Base-by-base conservation (phyloP, 176 grass and related monocot genomes). In the Dendrocalamus sinicus region DNA sequence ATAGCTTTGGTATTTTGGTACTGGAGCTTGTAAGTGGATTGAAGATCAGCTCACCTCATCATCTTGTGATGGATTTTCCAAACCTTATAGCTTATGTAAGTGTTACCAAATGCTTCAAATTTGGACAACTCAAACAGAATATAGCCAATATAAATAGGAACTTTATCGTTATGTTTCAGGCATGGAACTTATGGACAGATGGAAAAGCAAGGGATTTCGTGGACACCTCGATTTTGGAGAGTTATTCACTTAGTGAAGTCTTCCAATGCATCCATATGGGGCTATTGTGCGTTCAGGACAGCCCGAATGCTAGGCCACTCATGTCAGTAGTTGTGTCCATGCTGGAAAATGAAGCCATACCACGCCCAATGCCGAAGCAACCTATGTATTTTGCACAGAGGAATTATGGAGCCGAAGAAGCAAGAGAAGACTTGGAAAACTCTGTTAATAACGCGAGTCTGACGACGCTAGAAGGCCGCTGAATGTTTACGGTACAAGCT, bases 141-240 rank as follows among this genome's bases (percentile, higher is more conserved):
- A n/a, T 40, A 2, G 19, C 17, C 8, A 77, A 48, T 48, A 48
- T 13, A 48, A 48, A 48, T 48, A 13, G 46, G 12, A 48, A 12
- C 12, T 48, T 48, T 48, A 1, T 48, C 4, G 46, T 12, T 3
- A 48, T 15, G 12, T 77, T 60, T 44, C 57, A 61, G 75, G 75
- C 75, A 61, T 77, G 75, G 75, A 77, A 61, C 75, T 43, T 77
- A 35, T 61, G 54, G 75, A 41, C 8, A 61, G 55, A 77, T 45
- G 75, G 75, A 61, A 77, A 26, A 44, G 1, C 37, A 61, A 26
- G 4, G 55, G 37, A 77, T 60, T 77, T 77, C 13, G 8, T 77
- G 35, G 75, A 77, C 1, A 4, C 20, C 8, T 8, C 7, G 12
- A 0, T 43, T 19, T 15, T 0, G 54, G 75, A n/a, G 54, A 43